Evolutionary conservation across 495 filamentous ascomycete species (phyloP), one percentile per base, ranked within the genome.

Genomic region (Penicilliopsis zonata): DNA sequence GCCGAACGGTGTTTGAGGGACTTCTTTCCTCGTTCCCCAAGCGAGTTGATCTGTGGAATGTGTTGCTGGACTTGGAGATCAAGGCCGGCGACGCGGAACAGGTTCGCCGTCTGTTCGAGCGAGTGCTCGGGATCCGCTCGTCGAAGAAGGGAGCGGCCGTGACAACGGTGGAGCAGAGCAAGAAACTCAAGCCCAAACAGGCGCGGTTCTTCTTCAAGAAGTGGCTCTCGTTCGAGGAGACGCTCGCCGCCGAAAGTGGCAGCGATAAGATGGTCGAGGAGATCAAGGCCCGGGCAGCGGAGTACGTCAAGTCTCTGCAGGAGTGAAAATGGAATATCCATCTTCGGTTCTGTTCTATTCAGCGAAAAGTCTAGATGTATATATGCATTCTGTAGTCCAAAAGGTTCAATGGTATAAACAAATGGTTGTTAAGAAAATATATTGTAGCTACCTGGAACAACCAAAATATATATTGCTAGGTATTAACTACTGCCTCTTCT

Each of bases 1-100:
- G 88, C 13, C 81, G 92, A 6, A 96, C 90, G 4, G 77, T 96
- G 26, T 94, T 96, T 44, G 90, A 95, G 55, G 82, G 77, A 20
- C 67, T 98, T 3, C 63, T 95, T 5, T 69, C 74, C 15, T 78
- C 78, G 10, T 94, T 80, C 65, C 84, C 84, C 37, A 90, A 87
- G 67, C 81, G 80, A 37, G 70, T 86, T 28, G 86, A 94, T 52
- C 55, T 94, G 30, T 96, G 88, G 86, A 94, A 86, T 55, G 72
- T 92, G 46, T 75, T 88, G 24, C 41, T 95, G 9, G 84, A 94
- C 43, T 66, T 94, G 40, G 90, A 98, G 60, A 79, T 80, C 37
- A 75, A 70, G 44, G 47, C 61, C 39, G 75, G 67, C 9, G 68
- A 76, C 30, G 61, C 63, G 20, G 79, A 81, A 34, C 63, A 72